Evolutionary conservation across 768 basidiomycete species (phyloP), one percentile per base, ranked within the genome.

Genomic region (Leccinum imitatum): DNA sequence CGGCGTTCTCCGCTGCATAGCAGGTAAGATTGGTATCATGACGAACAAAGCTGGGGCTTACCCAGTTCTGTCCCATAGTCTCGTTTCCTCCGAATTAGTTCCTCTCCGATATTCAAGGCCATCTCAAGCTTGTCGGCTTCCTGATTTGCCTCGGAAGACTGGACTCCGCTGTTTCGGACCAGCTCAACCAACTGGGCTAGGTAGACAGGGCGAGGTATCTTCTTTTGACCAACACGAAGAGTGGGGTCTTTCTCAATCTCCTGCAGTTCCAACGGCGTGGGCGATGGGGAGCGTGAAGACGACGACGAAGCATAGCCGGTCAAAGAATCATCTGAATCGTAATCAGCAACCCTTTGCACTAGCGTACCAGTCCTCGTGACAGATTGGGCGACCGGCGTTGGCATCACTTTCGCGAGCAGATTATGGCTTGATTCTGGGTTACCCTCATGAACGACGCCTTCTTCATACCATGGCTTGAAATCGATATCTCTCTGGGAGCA

Each of bases 21-120:
- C 7, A 23, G 21, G 25, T 60, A 67, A 54, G 35, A 41, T 7
- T 6, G 54, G 25, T 7, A 41, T 47, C 15, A 58, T 55, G 59
- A 54, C 23, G 27, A 17, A 30, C 17, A 17, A 54, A 54, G 31
- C 21, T 11, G 13, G 13, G 30, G 48, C 58, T 50, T 50, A 95
- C 96, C 87, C 15, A 99, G 80, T 70, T 99, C 97, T 1, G 85
- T 86, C 14, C 97, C 97, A 73, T 88, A 98, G 13, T 79, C 82
- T 37, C 81, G 79, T 75, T 97, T 99, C 67, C 85, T 85, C 52
- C 95, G 77, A 25, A 99, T 89, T 46, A 99, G 75, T 62, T 84
- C 86, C 68, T 95, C 95, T 0, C 90, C 96, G 63, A 81, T 80
- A 57, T 82, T 81, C 30, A 99, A 75, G 2, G 86, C 95, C 76